Evolutionary conservation across 2,329 filamentous ascomycete genomes (phyloP).

Genomic region (Fusarium cicatricum): DNA sequence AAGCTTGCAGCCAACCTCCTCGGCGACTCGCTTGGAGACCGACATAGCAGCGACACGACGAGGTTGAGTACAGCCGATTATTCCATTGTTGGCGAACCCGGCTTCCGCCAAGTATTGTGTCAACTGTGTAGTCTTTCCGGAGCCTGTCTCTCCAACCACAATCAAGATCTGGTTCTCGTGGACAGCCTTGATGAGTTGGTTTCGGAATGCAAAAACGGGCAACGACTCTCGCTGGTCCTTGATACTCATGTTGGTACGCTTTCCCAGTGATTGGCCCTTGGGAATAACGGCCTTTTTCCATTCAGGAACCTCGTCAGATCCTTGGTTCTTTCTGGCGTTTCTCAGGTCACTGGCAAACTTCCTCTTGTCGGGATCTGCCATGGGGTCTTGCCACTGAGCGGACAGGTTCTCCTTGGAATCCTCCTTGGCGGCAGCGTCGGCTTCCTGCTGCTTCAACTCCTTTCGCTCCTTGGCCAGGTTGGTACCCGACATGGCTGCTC

Average conservation of each 20-base stretch:
- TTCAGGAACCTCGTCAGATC: conserved; percentile 79
- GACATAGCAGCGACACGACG: conserved; percentile 98
- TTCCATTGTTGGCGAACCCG: conserved; percentile 84
- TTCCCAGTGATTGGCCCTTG: conserved; percentile 83
- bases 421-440: conserved; percentile 76
- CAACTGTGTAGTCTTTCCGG: conserved; percentile 95
- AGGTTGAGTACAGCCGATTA: conserved; percentile 96
- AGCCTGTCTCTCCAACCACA: conserved; percentile 96
- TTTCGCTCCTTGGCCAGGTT: conserved; percentile 87
- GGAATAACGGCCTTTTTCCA: conserved; percentile 88
- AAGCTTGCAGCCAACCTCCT: conserved; percentile 91
- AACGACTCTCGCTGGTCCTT: conserved; percentile 92
- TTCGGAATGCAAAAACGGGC: conserved; percentile 88
- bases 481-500: conserved; percentile 94
- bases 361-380: conserved; percentile 84
- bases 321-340: conserved; percentile 67
- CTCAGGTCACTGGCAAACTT: conserved; percentile 91
- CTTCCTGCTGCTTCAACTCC: conserved; percentile 88
- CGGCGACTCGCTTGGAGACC: conserved; percentile 93
- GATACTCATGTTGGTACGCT: conserved; percentile 88
- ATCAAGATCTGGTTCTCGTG: conserved; percentile 89
- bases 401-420: conserved; percentile 83
- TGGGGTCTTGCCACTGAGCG: conserved; percentile 96
- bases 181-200: conserved; percentile 87
- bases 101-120: conserved; percentile 95